Base-by-base conservation (phyloP, 164 flowering plant genomes). In the Brasenia schreberi region DNA sequence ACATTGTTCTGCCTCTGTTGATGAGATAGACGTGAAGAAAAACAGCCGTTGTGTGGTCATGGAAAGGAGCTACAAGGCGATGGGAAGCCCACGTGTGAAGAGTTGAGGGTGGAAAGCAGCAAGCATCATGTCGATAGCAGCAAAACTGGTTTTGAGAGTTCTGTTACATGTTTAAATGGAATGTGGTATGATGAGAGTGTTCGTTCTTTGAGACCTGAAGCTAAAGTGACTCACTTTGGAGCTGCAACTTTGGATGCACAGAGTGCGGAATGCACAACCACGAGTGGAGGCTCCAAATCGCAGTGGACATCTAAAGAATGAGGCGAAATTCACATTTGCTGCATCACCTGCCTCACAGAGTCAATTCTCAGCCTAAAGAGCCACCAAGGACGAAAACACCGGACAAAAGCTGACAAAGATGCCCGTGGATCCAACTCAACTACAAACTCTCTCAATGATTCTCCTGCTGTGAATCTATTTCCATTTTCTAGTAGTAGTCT, bases 311-410 rank as follows among this genome's bases (percentile, higher is more conserved):
- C 78, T 74, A 72, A 81, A 70, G 65, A 71, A 73, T 63, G 77
- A 75, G 39, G 69, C 83, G 19, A 77, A 69, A 61, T 89, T 90
- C 69, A 75, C 80, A 19, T 94, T 94, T 80, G 77, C 87, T 72
- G 84, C 98, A 23, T 75, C 94, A 63, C 71, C 83, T 64, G 72
- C 88, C 66, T 14, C 70, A 71, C 81, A 77, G 69, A 69, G 69
- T 64, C 81, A 78, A 64, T 39, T 67, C 53, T 69, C 88, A 68
- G 66, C 80, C 39, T 33, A 43, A 79, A 76, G 71, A 85, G 77
- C 23, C 69, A 56, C 18, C 67, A 67, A 10, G 84, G 77, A 73
- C 87, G 80, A 84, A 90, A 86, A 70, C 79, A 66, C 72, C 67
- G 74, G 64, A 17, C 11, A 52, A 88, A 86, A 81, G 66, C 62